These are phyloP conservation scores for Carex cristatella DNA, from an alignment of 176 grass and related monocot genomes.

Conservation along the genomic window DNA sequence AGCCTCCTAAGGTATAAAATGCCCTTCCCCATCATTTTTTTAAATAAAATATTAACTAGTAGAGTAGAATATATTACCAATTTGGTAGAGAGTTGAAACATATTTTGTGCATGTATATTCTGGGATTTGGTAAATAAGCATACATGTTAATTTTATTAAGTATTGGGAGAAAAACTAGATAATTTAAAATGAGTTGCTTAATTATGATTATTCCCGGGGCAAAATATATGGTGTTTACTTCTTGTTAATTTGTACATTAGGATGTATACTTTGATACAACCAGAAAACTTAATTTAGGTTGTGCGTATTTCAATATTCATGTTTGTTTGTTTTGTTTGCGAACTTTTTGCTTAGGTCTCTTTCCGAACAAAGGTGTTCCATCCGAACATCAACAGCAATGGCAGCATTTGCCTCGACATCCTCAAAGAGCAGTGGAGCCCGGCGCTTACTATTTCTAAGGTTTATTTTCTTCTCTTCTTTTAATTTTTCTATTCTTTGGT, in stretches of 20 bases:
- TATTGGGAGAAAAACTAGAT: background rate
- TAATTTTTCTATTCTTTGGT: background rate
- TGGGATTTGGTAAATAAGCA: background rate
- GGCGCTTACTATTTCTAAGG: slow-evolving; percentile 25
- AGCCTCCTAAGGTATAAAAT: slow-evolving; percentile 18
- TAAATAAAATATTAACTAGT: background rate
- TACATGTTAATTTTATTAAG: background rate
- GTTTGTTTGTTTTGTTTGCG: background rate
- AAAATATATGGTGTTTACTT: no score
- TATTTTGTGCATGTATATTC: background rate
- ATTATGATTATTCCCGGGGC: no score
- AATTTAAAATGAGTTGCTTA: background rate
- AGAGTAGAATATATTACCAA: background rate
- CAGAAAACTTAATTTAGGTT: background rate
- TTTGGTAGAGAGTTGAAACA: background rate
- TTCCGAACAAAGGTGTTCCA: slow-evolving; percentile 25
- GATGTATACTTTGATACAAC: background rate
- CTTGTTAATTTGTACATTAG: no score
- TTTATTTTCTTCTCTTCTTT: background rate
- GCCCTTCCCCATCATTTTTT: background rate
- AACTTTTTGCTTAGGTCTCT: background rate
- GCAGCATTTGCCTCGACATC: slow-evolving; percentile 27
- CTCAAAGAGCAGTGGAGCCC: slow-evolving; percentile 27
- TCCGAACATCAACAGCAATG: slow-evolving; percentile 29
- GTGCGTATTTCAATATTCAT: background rate